Percentiles rank a stretch among this genome's conserved stretches.
Conservation (phyloP, 352 stramenopile genomes). For the Phytophthora fragariaefolia region DNA sequence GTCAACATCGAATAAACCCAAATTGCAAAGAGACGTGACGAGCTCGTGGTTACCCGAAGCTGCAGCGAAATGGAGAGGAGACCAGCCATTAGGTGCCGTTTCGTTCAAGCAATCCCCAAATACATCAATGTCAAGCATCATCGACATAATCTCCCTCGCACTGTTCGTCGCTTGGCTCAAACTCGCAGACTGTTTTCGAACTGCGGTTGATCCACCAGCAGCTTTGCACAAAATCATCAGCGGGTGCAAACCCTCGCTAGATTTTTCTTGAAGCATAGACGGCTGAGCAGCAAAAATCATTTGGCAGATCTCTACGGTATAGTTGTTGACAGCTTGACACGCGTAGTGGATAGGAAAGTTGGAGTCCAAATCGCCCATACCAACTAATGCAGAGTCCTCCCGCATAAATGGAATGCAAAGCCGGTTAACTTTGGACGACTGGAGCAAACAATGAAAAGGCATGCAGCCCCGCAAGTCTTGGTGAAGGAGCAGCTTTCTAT, state of each 20-base stretch:
- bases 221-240: conserved; percentile 63
- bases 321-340: conserved; percentile 54
- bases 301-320: conserved; percentile 52
- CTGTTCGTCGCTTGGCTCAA: conserved; percentile 23
- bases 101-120: conserved; percentile 59
- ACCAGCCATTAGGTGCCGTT: conserved; percentile 51
- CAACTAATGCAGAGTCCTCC: conserved; percentile 40
- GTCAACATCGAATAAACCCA: conserved; percentile 46
- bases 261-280: conserved; percentile 45
- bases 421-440: conserved; percentile 50
- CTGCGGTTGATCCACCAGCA: conserved; percentile 2
- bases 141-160: conserved; percentile 44
- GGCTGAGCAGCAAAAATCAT: conserved; percentile 54
- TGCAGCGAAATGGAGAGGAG: conserved; percentile 58
- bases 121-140: conserved; percentile 69
- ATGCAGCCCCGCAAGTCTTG: conserved; percentile 61
- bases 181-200: not conserved
- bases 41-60: conserved; percentile 59
- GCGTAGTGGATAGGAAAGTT: conserved; percentile 72
- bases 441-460: conserved; percentile 66
- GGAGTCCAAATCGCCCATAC: conserved; percentile 50
- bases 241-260: conserved; percentile 43
- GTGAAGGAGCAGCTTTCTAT: conserved; percentile 52
- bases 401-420: conserved; percentile 52
- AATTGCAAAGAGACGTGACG: conserved; percentile 42